Percentiles rank a stretch among this genome's conserved stretches.
Evolutionary conservation across 257 asterid species (phyloP).

Genomic region (Fraxinus americana): DNA sequence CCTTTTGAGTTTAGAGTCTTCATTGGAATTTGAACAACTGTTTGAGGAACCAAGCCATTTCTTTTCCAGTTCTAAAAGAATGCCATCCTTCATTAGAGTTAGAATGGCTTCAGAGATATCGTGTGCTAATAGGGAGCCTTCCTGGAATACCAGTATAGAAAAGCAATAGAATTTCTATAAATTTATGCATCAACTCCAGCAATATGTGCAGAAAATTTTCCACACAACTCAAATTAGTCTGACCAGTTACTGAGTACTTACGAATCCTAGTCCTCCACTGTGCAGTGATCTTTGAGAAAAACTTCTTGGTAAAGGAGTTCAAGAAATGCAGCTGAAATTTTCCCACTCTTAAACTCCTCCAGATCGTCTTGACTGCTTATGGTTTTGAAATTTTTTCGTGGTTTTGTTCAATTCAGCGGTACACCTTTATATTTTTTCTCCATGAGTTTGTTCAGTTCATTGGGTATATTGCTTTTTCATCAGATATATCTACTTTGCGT

Average conservation of each 20-base stretch:
- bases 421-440: no score
- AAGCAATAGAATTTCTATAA: neutral
- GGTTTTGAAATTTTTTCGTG: conserved; percentile 20
- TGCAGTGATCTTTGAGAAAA: conserved; percentile 32
- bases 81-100: conserved; percentile 31
- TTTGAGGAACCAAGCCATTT: conserved; percentile 24
- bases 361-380: conserved; percentile 21
- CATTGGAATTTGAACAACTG: conserved; percentile 21
- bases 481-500: no score
- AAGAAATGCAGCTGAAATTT: conserved; percentile 37
- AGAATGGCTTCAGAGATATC: conserved; percentile 42
- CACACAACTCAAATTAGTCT: neutral
- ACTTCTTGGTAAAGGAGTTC: conserved; percentile 41
- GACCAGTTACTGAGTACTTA: neutral
- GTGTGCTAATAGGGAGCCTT: conserved; percentile 36
- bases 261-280: neutral
- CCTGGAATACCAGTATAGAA: conserved; percentile 33
- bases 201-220: neutral
- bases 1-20: conserved; percentile 12
- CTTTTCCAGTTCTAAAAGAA: conserved; percentile 17
- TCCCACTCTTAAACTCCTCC: conserved; percentile 25
- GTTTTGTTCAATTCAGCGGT: no score
- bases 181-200: neutral
- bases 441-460: no score
- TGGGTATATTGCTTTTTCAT: no score